Evolutionary conservation across 2,329 filamentous ascomycete genomes (phyloP).

Genomic region (Fusarium proliferatum): DNA sequence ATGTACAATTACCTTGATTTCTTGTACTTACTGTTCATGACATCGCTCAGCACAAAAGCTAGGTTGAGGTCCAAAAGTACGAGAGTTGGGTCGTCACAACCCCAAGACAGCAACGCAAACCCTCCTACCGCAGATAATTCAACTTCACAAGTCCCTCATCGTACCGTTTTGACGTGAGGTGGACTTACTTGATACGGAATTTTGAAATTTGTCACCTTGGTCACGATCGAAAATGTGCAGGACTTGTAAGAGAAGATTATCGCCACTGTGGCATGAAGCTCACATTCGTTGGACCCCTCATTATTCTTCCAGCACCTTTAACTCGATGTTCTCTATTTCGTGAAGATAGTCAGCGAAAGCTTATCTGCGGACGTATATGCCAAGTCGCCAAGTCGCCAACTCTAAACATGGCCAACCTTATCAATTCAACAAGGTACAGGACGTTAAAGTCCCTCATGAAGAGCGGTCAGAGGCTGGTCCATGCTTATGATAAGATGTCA

Average conservation of each 20-base stretch:
- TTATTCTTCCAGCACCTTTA: accelerated
- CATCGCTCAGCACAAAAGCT: too few relatives aligned
- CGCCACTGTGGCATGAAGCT: not conserved
- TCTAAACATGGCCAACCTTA: not conserved
- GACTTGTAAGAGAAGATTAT: not conserved
- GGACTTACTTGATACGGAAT: accelerated
- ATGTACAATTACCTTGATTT: accelerated
- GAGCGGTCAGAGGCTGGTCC: conserved; percentile 9
- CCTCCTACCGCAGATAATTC: accelerated
- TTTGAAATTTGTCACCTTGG: not conserved
- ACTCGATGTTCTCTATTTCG: not conserved
- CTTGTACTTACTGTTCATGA: accelerated
- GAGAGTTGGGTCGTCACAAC: not conserved
- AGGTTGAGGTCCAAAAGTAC: not conserved
- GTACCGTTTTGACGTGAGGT: accelerated
- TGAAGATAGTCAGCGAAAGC: not conserved
- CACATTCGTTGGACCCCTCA: accelerated
- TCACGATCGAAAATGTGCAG: not conserved
- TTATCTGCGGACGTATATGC: not conserved
- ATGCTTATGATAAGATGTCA: conserved; percentile 1
- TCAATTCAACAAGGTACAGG: not conserved
- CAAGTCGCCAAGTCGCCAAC: not conserved
- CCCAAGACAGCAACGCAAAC: not conserved
- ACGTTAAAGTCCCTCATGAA: not conserved
- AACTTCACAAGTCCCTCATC: accelerated